Percentiles rank a stretch among this genome's conserved stretches.
These are phyloP conservation scores for Leptographium radiaticola DNA, from an alignment of 2,329 filamentous ascomycete genomes.

Conservation along the genomic window DNA sequence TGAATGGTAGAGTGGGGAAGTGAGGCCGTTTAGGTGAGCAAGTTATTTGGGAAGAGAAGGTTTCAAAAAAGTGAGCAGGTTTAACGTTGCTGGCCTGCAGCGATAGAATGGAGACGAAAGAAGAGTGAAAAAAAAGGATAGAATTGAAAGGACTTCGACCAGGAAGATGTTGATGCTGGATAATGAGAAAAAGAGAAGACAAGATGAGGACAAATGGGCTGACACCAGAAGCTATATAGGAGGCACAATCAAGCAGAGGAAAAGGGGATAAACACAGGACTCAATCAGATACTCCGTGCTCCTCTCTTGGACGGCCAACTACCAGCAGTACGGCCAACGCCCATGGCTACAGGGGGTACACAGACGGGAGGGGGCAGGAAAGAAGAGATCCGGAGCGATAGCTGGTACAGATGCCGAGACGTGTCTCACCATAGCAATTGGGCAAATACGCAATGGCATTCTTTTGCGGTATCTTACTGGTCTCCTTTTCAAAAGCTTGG, in stretches of 20 bases:
- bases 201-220: background rate
- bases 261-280: background rate
- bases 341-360: background rate
- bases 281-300: background rate
- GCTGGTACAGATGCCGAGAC: slow-evolving; percentile 2
- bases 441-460: background rate
- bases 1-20: slow-evolving; percentile 3
- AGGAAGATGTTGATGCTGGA: background rate
- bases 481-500: background rate
- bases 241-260: background rate
- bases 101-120: slow-evolving; percentile 5
- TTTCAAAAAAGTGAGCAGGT: background rate
- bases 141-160: background rate
- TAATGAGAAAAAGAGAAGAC: background rate
- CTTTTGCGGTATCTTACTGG: background rate
- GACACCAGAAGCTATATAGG: background rate
- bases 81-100: slow-evolving; percentile 17
- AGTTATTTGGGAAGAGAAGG: background rate
- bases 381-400: slow-evolving; percentile 2
- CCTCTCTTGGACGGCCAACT: background rate
- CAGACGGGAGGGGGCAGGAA: background rate
- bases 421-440: slow-evolving; percentile 9
- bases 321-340: background rate
- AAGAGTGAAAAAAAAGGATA: background rate
- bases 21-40: slow-evolving; percentile 5